Evolutionary conservation across 1,284 basidiomycete species (phyloP).

Genomic region (Serendipita sp.): DNA sequence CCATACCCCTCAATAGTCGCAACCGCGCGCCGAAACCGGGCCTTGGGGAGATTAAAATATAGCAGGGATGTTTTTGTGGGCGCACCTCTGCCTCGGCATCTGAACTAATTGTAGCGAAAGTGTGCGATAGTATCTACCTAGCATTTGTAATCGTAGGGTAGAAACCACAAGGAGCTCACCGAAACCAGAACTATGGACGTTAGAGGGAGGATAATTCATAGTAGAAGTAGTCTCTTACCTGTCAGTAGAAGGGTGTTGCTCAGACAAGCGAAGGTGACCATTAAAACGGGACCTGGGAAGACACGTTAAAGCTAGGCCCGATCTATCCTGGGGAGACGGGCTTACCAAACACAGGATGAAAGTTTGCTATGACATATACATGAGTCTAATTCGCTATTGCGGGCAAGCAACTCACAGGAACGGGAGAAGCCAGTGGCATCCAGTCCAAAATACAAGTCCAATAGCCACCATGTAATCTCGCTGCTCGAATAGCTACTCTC

Average conservation of each 20-base stretch:
- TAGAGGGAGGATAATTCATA: too few species aligned
- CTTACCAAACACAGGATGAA: conserved; percentile 65
- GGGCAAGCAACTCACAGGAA: conserved; percentile 40
- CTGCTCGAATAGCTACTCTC: conserved; percentile 28
- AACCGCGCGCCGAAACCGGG: conserved; percentile 85
- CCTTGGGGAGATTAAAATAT: conserved; percentile 28
- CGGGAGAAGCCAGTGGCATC: conserved; percentile 73
- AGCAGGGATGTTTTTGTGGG: conserved; percentile 2
- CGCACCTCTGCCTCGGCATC: conserved; percentile 80
- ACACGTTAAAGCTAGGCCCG: too few species aligned
- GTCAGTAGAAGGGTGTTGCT: conserved; percentile 79
- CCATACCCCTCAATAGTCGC: conserved; percentile 74
- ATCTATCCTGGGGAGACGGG: neutral
- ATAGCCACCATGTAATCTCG: conserved; percentile 65
- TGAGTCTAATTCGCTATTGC: neutral
- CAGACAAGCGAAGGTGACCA: conserved; percentile 76
- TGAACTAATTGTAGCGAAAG: conserved; percentile 80
- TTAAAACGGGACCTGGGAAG: conserved; percentile 43
- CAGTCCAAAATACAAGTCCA: conserved; percentile 76
- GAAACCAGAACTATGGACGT: conserved; percentile 53
- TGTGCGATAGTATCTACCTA: conserved; percentile 76
- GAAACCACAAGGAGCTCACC: conserved; percentile 28
- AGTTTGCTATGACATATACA: conserved; percentile 33
- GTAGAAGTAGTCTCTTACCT: conserved; percentile 28
- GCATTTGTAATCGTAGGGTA: conserved; percentile 18